Conservation (phyloP, 1,284 basidiomycete genomes). For the Inonotus obliquus region DNA sequence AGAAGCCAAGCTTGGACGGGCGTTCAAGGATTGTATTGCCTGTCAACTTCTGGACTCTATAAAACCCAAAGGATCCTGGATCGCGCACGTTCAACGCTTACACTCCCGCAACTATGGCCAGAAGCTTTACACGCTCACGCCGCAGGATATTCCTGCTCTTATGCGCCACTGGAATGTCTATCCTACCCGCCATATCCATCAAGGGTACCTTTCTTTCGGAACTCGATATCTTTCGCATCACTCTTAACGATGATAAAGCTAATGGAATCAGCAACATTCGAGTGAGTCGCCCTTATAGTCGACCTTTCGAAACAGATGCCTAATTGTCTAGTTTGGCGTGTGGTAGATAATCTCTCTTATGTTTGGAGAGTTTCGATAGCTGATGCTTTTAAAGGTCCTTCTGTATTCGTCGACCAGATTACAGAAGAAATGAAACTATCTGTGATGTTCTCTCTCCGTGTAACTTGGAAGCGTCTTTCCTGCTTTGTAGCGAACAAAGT, state of each 20-base stretch:
- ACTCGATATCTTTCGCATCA: conserved; percentile 1
- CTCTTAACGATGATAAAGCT: background rate
- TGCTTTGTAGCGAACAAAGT: conserved; percentile 4
- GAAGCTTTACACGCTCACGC: background rate
- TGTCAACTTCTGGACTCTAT: no score
- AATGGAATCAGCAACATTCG: conserved; percentile 3
- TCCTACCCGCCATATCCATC: conserved; percentile 9
- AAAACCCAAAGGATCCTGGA: no score
- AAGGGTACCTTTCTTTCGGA: background rate
- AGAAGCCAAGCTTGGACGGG: no score
- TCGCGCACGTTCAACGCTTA: no score
- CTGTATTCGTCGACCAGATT: background rate
- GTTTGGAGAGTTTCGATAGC: background rate
- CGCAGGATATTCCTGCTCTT: background rate
- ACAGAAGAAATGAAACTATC: background rate
- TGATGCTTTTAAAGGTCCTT: conserved; percentile 6
- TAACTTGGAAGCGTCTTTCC: background rate
- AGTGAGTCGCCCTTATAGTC: background rate
- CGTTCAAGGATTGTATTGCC: no score
- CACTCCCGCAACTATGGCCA: background rate
- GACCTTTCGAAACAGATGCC: background rate
- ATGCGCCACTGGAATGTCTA: conserved; percentile 4
- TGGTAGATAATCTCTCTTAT: conserved; percentile 1
- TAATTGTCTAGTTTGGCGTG: background rate
- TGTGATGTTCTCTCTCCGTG: conserved; percentile 9